phyloP scores from a whole-genome alignment of 2,329 filamentous ascomycete species.

The Diaporthe sp. region DNA sequence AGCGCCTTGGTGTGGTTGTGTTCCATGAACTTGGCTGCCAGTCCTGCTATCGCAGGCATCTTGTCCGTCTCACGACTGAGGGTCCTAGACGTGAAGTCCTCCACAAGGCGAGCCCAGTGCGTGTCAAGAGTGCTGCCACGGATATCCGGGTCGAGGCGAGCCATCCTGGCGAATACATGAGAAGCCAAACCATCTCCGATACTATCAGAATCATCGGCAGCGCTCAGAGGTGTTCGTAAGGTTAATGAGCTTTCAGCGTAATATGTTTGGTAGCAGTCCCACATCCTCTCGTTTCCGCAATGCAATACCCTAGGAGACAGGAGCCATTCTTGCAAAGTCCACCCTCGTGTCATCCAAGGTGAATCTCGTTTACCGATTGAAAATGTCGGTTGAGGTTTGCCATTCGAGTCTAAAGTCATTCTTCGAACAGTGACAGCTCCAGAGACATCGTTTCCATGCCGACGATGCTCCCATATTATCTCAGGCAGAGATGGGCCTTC shows the following conservation, averaged over 20 bases:
- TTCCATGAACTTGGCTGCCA: not conserved
- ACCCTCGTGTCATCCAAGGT: not conserved
- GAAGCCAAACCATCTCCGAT: not conserved
- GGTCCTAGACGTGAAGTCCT: not conserved
- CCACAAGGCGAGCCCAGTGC: not conserved
- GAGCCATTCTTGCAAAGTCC: conserved; percentile 2
- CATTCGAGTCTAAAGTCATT: not conserved
- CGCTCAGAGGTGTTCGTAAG: too few relatives aligned
- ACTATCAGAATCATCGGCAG: not conserved
- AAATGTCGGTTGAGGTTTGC: not conserved
- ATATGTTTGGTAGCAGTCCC: conserved; percentile 4
- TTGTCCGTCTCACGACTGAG: not conserved
- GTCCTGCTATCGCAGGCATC: not conserved
- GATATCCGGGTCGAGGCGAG: not conserved
- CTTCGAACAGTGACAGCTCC: too few relatives aligned
- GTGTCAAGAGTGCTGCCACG: not conserved
- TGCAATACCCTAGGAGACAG: not conserved
- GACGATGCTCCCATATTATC: not conserved
- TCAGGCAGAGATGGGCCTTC: not conserved
- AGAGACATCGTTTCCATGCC: too few relatives aligned
- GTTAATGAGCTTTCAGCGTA: not conserved
- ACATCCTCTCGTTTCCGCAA: not conserved
- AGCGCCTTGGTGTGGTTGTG: not conserved
- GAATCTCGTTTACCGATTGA: not conserved
- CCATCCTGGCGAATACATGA: not conserved